Conservation (phyloP, 495 filamentous ascomycete species). For the Usnea hakonensis region DNA sequence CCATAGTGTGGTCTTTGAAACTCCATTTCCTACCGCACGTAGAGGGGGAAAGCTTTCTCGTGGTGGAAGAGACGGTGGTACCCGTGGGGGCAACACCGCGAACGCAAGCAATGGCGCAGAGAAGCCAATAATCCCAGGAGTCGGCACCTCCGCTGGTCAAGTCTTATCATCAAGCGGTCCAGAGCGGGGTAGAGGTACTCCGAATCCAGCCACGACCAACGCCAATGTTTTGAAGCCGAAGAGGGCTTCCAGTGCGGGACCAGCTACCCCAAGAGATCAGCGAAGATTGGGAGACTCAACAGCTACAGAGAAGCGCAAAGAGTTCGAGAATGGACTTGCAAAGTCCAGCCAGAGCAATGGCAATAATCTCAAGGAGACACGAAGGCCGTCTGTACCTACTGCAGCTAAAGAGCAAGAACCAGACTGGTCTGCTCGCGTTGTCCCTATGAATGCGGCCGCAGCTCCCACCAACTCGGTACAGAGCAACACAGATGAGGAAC, state of each 20-base stretch:
- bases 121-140: conserved; percentile 19
- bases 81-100: conserved; percentile 45
- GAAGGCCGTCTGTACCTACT: conserved; percentile 27
- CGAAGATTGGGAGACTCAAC: conserved; percentile 31
- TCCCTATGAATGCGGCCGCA: neutral
- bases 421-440: neutral
- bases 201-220: conserved; percentile 28
- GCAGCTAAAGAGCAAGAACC: conserved; percentile 26
- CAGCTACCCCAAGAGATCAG: conserved; percentile 34
- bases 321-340: conserved; percentile 16
- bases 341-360: conserved; percentile 15
- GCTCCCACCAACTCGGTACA: neutral
- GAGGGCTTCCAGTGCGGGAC: conserved; percentile 39
- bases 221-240: conserved; percentile 27
- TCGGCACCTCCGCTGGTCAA: neutral
- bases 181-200: conserved; percentile 27
- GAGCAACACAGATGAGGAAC: conserved; percentile 10
- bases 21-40: conserved; percentile 59
- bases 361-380: conserved; percentile 17
- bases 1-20: conserved; percentile 75
- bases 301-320: conserved; percentile 34
- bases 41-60: conserved; percentile 50
- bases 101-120: conserved; percentile 37
- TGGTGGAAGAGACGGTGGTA: conserved; percentile 47
- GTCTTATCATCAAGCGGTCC: conserved; percentile 17